phyloP scores from a whole-genome alignment of 139 green algal genomes.

The Auxenochlorella protothecoides region DNA sequence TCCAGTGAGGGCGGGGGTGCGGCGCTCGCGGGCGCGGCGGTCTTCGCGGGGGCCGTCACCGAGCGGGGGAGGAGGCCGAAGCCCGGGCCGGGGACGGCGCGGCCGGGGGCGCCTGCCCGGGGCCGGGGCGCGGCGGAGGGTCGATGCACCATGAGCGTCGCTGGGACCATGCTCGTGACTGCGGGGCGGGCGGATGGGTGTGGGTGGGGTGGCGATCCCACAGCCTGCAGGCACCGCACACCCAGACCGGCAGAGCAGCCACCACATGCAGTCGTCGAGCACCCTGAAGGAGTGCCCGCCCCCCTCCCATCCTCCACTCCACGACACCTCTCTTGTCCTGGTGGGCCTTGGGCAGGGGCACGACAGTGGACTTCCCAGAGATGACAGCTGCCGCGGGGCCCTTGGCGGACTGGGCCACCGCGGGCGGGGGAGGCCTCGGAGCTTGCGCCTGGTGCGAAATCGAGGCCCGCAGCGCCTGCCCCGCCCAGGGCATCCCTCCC shows the following conservation, averaged over 20 bases:
- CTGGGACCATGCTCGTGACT: conserved; percentile 55
- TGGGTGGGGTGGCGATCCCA: neutral
- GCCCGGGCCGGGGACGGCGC: neutral
- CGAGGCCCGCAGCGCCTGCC: neutral
- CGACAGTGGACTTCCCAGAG: conserved; percentile 55
- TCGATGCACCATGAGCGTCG: conserved; percentile 26
- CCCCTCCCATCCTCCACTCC: neutral
- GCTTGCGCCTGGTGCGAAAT: too few species aligned
- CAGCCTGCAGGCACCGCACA: neutral
- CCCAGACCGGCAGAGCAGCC: too few species aligned
- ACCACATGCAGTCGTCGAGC: neutral
- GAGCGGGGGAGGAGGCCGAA: conserved; percentile 9
- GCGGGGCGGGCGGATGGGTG: neutral
- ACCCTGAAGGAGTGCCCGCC: neutral
- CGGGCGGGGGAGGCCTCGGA: too few species aligned
- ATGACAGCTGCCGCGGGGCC: conserved; percentile 17
- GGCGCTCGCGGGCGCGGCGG: neutral
- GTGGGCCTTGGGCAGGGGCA: conserved; percentile 55
- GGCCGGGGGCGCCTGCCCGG: neutral
- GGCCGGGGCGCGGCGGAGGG: too few species aligned
- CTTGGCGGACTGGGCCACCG: too few species aligned
- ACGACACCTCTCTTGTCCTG: conserved; percentile 40
- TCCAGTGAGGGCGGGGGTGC: neutral
- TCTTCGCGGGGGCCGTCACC: neutral
- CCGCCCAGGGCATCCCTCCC: neutral